Percentiles rank a stretch among this genome's conserved stretches.
phyloP scores from a whole-genome alignment of 1,139 yeast species.

The Magnusiomyces ingens region DNA sequence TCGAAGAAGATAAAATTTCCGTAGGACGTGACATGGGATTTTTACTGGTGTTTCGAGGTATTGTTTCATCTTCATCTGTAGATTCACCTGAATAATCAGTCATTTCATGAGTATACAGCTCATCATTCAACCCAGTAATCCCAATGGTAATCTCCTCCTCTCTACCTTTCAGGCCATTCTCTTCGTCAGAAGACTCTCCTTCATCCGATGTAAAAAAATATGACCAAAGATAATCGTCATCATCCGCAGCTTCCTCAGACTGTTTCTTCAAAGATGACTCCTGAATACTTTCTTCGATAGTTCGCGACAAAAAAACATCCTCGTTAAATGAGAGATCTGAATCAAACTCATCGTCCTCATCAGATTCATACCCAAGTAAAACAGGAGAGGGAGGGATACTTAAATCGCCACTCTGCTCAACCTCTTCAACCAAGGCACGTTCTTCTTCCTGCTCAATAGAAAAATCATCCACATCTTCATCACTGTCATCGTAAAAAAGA shows the following conservation, averaged over 20 bases:
- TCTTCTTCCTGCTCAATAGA: conserved; percentile 34
- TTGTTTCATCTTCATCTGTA: conserved; percentile 78
- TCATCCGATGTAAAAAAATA: conserved; percentile 35
- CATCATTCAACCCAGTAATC: conserved; percentile 2
- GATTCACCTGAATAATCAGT: conserved; percentile 56
- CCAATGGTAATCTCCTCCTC: neutral
- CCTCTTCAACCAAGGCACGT: conserved; percentile 33
- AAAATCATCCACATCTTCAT: conserved; percentile 23
- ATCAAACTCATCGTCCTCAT: conserved; percentile 28
- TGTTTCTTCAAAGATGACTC: conserved; percentile 12
- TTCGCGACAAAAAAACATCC: conserved; percentile 28
- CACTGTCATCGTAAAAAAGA: conserved; percentile 20
- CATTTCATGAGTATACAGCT: conserved; percentile 24
- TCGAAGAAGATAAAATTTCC: conserved; percentile 79
- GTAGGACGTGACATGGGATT: conserved; percentile 73
- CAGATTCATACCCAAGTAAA: conserved; percentile 23
- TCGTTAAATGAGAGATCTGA: conserved; percentile 25
- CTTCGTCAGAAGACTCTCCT: conserved; percentile 26
- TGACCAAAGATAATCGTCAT: conserved; percentile 37
- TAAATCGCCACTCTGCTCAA: conserved; percentile 23
- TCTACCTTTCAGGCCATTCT: conserved; percentile 17
- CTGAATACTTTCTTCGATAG: conserved; percentile 8
- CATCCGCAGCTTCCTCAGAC: conserved; percentile 24
- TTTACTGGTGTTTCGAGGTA: conserved; percentile 57
- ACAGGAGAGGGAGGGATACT: conserved; percentile 22